Evolutionary conservation across 108 stramenopile species (phyloP).

Genomic region (Stephanodiscus minutulus): DNA sequence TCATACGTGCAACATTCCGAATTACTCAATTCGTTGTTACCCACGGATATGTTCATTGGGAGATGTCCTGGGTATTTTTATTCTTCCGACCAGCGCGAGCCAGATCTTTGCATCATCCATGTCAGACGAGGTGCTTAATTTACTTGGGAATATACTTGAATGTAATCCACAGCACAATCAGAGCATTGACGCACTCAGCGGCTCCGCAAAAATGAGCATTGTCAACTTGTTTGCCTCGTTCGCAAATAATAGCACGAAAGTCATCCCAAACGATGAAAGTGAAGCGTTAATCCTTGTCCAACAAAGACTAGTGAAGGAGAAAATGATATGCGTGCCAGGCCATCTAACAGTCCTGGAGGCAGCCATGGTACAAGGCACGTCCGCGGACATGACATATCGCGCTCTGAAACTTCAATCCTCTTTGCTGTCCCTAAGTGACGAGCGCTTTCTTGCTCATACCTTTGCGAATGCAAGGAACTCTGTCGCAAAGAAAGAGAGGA

Average conservation of each 20-base stretch:
- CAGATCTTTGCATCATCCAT: conserved; percentile 16
- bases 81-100: conserved; percentile 4
- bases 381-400: conserved; percentile 44
- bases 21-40: conserved; percentile 15
- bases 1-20: conserved; percentile 3
- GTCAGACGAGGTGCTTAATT: conserved; percentile 17
- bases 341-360: conserved; percentile 17
- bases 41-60: conserved; percentile 34
- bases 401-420: conserved; percentile 38
- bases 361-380: conserved; percentile 39
- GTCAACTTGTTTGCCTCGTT: conserved; percentile 17
- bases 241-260: conserved; percentile 4
- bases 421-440: conserved; percentile 15
- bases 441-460: conserved; percentile 27
- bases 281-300: neutral
- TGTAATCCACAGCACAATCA: neutral
- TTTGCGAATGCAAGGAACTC: conserved; percentile 23
- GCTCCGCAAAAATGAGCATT: conserved; percentile 11
- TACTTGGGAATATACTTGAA: conserved; percentile 7
- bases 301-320: conserved; percentile 16
- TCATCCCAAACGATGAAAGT: neutral
- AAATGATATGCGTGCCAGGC: neutral
- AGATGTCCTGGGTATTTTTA: conserved; percentile 32
- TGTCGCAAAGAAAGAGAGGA: conserved; percentile 8
- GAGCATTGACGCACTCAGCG: conserved; percentile 20